Evolutionary conservation across 208 protist species (phyloP).

Genomic region (Leishmania guyanensis): DNA sequence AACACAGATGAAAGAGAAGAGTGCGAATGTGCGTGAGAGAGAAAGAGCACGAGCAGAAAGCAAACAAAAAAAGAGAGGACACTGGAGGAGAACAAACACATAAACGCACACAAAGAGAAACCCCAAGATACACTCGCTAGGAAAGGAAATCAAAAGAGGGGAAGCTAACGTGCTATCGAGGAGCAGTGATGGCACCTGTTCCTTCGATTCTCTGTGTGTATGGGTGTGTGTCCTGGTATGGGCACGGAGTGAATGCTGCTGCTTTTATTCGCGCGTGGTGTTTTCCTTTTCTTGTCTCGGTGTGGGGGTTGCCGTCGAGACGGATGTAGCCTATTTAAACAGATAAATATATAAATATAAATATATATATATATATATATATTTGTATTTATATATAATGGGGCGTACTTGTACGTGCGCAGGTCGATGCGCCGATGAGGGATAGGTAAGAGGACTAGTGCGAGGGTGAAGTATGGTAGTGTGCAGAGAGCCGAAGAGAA

Average conservation of each 20-base stretch:
- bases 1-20: background rate
- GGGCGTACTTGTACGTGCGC: background rate
- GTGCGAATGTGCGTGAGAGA: background rate
- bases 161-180: too few species aligned
- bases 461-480: background rate
- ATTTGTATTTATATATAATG: background rate
- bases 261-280: background rate
- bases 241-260: background rate
- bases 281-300: background rate
- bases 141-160: too few species aligned
- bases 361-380: background rate
- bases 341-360: background rate
- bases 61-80: too few species aligned
- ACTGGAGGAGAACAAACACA: background rate
- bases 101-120: background rate
- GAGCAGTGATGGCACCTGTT: too few species aligned
- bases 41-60: background rate
- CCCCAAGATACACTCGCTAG: too few species aligned
- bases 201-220: too few species aligned
- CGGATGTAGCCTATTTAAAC: background rate
- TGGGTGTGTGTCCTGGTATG: too few species aligned
- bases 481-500: background rate
- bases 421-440: background rate
- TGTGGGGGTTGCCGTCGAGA: background rate
- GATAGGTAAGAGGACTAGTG: background rate